Conservation (phyloP, 495 filamentous ascomycete genomes). For the Aspergillus kassunensis region DNA sequence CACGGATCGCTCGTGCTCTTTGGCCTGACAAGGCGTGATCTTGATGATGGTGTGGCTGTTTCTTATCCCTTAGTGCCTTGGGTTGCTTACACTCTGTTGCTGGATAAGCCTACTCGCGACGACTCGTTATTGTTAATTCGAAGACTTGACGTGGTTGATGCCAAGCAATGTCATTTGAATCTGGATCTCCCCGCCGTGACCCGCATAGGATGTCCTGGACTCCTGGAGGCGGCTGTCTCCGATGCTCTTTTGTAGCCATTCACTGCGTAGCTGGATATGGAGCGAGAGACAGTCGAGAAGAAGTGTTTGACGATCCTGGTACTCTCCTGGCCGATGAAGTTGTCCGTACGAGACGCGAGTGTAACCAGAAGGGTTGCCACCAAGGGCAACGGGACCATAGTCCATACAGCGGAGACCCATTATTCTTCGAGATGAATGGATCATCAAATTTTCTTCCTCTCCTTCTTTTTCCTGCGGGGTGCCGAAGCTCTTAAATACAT, state of each 20-base stretch:
- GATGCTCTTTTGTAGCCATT: not conserved
- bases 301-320: not conserved
- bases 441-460: not conserved
- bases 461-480: not conserved
- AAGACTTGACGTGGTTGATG: not conserved
- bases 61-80: conserved; percentile 5
- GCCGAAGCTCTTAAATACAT: too few relatives aligned
- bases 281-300: too few relatives aligned
- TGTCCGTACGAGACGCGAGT: too few relatives aligned
- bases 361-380: too few relatives aligned
- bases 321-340: too few relatives aligned
- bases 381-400: too few relatives aligned
- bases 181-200: not conserved
- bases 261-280: too few relatives aligned
- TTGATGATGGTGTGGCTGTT: not conserved
- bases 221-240: not conserved
- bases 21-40: too few relatives aligned
- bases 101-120: not conserved
- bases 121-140: not conserved
- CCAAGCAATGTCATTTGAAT: not conserved
- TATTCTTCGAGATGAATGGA: not conserved
- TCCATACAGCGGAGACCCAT: too few relatives aligned
- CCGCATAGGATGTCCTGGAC: not conserved
- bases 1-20: too few relatives aligned
- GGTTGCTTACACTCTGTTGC: not conserved